Conservation (phyloP, 2,329 filamentous ascomycete species). For the Knufia fluminis region DNA sequence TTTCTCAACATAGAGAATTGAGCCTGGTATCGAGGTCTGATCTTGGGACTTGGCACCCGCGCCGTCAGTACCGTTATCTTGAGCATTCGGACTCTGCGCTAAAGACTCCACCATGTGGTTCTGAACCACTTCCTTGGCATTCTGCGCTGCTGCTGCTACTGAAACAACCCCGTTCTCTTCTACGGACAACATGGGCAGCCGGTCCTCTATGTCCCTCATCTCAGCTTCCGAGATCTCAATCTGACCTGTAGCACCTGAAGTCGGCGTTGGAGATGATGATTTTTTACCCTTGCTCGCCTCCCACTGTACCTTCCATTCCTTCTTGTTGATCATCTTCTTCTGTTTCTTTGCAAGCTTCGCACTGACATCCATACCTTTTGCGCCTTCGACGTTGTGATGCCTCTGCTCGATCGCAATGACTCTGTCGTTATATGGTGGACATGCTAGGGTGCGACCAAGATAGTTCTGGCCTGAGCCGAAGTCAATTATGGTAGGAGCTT, state of each 20-base stretch:
- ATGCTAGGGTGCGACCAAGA: constrained; percentile 76
- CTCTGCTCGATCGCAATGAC: constrained; percentile 86
- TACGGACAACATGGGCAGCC: background rate
- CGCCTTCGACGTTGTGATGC: constrained; percentile 76
- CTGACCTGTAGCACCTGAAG: background rate
- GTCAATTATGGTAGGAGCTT: constrained; percentile 62
- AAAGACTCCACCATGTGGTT: too few relatives aligned
- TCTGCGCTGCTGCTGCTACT: background rate
- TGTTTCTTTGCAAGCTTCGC: constrained; percentile 67
- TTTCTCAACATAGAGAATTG: constrained; percentile 37
- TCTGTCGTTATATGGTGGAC: constrained; percentile 72
- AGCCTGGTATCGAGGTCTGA: constrained; percentile 21
- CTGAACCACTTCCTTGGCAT: background rate
- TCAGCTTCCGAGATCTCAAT: constrained; percentile 3
- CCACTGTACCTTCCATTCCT: constrained; percentile 33
- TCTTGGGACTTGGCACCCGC: too few relatives aligned
- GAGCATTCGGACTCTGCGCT: too few relatives aligned
- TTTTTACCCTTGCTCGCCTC: background rate
- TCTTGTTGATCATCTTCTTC: constrained; percentile 72
- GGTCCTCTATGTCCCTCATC: constrained; percentile 1
- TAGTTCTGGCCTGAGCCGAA: constrained; percentile 98
- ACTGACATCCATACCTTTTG: constrained; percentile 72
- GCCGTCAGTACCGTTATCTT: too few relatives aligned
- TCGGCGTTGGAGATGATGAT: background rate
- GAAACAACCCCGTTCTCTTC: background rate